Conservation (phyloP, 768 basidiomycete species). For the Mycena indigotica region DNA sequence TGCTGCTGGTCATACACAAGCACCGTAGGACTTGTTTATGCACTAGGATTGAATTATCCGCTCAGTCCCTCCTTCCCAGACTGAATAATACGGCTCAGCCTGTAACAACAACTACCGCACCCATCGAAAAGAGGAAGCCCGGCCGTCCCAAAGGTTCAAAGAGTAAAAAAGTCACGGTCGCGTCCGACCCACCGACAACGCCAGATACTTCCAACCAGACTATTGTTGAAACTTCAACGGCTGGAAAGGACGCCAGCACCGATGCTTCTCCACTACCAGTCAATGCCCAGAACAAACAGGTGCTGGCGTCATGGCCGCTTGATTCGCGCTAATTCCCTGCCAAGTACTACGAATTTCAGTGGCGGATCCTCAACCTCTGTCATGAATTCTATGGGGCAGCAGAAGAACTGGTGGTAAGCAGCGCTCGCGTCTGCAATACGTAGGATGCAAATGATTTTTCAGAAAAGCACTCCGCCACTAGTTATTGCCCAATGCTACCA, state of each 20-base stretch:
- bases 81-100: background rate
- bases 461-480: constrained; percentile 65
- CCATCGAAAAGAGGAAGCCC: constrained; percentile 59
- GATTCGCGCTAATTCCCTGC: background rate
- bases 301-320: background rate
- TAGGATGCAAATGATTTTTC: constrained; percentile 13
- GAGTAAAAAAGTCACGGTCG: constrained; percentile 46
- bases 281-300: constrained; percentile 66
- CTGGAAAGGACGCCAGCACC: constrained; percentile 11
- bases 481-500: constrained; percentile 83
- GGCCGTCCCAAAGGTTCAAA: constrained; percentile 82
- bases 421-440: background rate
- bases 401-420: constrained; percentile 78
- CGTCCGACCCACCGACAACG: constrained; percentile 27
- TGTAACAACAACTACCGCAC: background rate
- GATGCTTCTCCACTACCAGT: constrained; percentile 39
- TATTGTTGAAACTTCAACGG: constrained; percentile 25
- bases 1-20: background rate
- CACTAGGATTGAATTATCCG: background rate
- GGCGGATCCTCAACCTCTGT: constrained; percentile 80
- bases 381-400: constrained; percentile 86
- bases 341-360: constrained; percentile 80
- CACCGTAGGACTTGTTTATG: background rate
- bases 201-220: constrained; percentile 6
- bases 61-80: background rate